Evolutionary conservation across 768 basidiomycete species (phyloP), one percentile per base, ranked within the genome.

Genomic region (Termitomyces sp.): DNA sequence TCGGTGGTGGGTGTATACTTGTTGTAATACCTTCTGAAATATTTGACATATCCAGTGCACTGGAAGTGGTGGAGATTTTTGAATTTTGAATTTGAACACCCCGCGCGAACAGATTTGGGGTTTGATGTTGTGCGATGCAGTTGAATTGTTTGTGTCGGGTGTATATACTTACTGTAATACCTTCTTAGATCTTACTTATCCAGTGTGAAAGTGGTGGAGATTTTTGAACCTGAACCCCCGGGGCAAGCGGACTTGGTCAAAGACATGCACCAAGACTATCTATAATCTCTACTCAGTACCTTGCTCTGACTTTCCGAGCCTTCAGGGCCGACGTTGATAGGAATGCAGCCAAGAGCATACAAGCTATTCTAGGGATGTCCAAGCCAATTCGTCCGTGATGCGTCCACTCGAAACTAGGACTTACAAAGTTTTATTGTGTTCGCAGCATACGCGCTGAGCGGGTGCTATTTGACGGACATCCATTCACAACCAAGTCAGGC

Each of bases 381-480:
- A 2, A 19, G 34, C 54, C 37, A 48, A 30, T 34, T 17, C 23
- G n/a, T n/a, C n/a, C n/a, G 19, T 23, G 3, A 16, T 4, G 12
- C 5, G 16, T 19, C 27, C 9, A 28, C 23, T 21, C n/a, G 8
- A 37, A 37, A 7, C 35, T 19, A 34, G 10, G 14, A 53, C 64
- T 59, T 52, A 64, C 65, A 35, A 61, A 66, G 21, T 41, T n/a
- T n/a, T 35, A 34, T 63, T 66, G 10, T 43, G 30, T 5, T 52
- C 30, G 59, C 65, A 66, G 59, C 63, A 66, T 27, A 56, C 63
- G 17, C 63, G 19, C 40, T 66, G 60, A 6, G 46, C 27, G 21
- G n/a, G 52, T 21, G 54, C 65, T 63, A 37, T 35, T 27, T 28
- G 3, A 0, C 21, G n/a, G 17, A 2, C 6, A 16, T 45, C 19